Evolutionary conservation across 352 stramenopile species (phyloP), one percentile per base, ranked within the genome.

Genomic region (Globisporangium ultimum): DNA sequence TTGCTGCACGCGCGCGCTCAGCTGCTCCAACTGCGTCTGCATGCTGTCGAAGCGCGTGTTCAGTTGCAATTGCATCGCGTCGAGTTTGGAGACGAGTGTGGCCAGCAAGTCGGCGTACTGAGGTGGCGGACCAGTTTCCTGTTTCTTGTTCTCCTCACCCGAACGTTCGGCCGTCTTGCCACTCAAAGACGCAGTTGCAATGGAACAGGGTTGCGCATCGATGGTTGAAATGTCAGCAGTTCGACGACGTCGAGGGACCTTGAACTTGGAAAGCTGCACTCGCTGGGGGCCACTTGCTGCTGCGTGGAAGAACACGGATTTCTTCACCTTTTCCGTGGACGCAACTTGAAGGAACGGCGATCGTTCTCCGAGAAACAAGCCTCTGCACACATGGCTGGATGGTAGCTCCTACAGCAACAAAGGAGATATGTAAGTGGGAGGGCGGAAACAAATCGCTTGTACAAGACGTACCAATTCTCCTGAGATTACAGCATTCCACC

Each of bases 271-370:
- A 24, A 88, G 42, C 6, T 72, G 66, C 41, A 88, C 58, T 3
- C 61, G 62, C 53, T 83, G 70, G 2, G 64, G 62, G 11, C 72
- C 71, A 11, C 38, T 62, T 4, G 59, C 62, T 48, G 55, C 58
- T 14, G 69, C 71, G 45, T 76, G 66, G 49, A 85, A 85, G 53
- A 88, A 88, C 12, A 48, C 63, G 6, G 68, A 58, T 24, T 64
- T 66, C 62, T 80, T 78, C 40, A 55, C 55, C 53, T 85, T 87
- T 56, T 82, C 68, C 0, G 68, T 72, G 9, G 75, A 84, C n/a
- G 63, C 75, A 51, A 82, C 71, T 53, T 84, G 65, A n/a, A 78
- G 59, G 40, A 83, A 84, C 20, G 76, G 72, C 62, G 69, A 83
- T 11, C 67, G 60, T 38, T 71, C 56, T 17, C 60, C 51, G 12